A percentile compares a stretch with the other conserved stretches of the same genome.
These are phyloP conservation scores for Zelonia costaricensis DNA, from an alignment of 208 protist species.

Conservation along the genomic window DNA sequence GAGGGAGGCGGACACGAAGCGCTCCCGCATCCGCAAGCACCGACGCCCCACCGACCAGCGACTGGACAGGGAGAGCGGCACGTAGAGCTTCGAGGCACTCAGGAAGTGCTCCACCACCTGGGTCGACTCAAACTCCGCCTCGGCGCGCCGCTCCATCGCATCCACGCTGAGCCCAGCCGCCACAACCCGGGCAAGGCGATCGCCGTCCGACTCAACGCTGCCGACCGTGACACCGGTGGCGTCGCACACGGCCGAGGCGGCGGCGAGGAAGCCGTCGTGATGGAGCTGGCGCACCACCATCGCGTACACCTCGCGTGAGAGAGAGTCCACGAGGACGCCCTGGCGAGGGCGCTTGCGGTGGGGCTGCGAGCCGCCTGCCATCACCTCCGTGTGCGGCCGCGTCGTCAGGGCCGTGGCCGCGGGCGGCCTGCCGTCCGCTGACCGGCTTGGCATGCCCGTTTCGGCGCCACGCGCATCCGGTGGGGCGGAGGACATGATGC, in stretches of 20 bases:
- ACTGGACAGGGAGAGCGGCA: conserved; percentile 58
- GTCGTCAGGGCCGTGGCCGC: background rate
- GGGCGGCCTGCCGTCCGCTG: background rate
- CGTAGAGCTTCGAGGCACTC: conserved; percentile 70
- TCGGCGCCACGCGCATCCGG: background rate
- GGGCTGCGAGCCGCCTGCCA: conserved; percentile 23
- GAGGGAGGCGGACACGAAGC: conserved; percentile 70
- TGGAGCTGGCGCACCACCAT: conserved; percentile 82
- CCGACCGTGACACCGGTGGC: conserved; percentile 67
- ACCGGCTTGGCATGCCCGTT: background rate
- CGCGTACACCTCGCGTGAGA: conserved; percentile 70
- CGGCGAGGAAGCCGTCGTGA: conserved; percentile 76
- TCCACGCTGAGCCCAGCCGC: conserved; percentile 49
- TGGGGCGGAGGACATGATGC: too few species aligned
- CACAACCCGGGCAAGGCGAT: conserved; percentile 51
- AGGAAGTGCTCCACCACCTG: conserved; percentile 83
- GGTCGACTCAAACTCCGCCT: conserved; percentile 34
- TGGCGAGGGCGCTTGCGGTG: conserved; percentile 57
- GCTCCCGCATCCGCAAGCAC: conserved; percentile 60
- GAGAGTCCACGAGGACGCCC: conserved; percentile 43
- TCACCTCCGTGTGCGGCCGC: conserved; percentile 25
- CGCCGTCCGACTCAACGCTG: conserved; percentile 43
- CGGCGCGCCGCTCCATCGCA: conserved; percentile 33
- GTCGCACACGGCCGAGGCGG: conserved; percentile 72
- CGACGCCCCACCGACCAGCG: conserved; percentile 53